Evolutionary conservation across 1,139 yeast species (phyloP), one percentile per base, ranked within the genome.

Genomic region (Taphrina flavorubra): DNA sequence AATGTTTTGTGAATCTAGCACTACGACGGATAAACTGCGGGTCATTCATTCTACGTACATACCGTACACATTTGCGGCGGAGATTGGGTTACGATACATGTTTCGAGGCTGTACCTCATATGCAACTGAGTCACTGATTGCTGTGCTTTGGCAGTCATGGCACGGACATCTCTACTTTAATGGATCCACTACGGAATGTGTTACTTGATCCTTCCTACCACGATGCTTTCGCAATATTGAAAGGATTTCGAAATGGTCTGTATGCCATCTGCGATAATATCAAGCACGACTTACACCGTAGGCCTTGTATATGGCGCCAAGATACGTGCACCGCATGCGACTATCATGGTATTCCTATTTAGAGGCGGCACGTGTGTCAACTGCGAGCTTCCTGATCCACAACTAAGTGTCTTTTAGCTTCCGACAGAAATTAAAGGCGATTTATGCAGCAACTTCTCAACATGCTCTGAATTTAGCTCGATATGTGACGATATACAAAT

Each of bases 251-350:
- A 37, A 79, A 79, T 71, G 82, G 82, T 72, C 66, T 44, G 46
- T 47, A 25, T 51, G 1, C 51, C 20, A n/a, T 4, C 31, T 25
- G 25, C 18, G 46, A 4, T 16, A 8, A n/a, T 31, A 6, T 13
- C 44, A 4, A 16, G 3, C 44, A 25, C 11, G 16, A 37, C 36
- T 61, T 51, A 57, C 18, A 10, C 14, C 8, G 36, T 47, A 76
- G 89, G 88, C 42, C 78, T 85, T 7, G 87, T 88, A 14, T 89
- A 89, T 74, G 96, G 96, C 1, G 90, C 90, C 16, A 83, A 88
- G 73, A 80, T 89, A 56, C 80, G 96, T 69, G 88, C 89, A 76
- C 84, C 89, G 65, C 96, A 89, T 78, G 88, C 92, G 0, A 77
- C 87, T 68, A 91, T 87, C 58, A 85, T 88, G 78, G 86, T 84